A percentile compares a stretch with the other conserved stretches of the same genome.
Evolutionary conservation across 2,329 filamentous ascomycete species (phyloP).

Genomic region (Cercospora citrullina): DNA sequence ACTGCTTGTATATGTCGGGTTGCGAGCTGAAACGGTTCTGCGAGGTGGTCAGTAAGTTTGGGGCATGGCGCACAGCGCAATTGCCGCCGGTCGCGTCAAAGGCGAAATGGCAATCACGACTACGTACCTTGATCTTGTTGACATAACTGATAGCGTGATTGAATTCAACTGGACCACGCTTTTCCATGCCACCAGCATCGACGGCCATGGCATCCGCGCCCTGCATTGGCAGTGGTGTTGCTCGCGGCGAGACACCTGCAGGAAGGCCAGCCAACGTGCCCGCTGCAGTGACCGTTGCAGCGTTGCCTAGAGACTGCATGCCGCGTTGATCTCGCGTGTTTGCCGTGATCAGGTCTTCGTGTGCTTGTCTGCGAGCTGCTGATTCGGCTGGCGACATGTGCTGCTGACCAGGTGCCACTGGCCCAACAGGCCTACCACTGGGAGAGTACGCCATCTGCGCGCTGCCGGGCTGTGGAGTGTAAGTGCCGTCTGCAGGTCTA

Average conservation of each 20-base stretch:
- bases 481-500: conserved; percentile 40
- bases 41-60: not conserved
- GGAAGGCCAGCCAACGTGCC: conserved; percentile 52
- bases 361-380: conserved; percentile 34
- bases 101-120: conserved; percentile 1
- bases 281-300: conserved; percentile 55
- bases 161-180: conserved; percentile 93
- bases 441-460: conserved; percentile 47
- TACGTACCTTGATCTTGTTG: conserved; percentile 94
- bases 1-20: conserved; percentile 98
- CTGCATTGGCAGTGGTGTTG: conserved; percentile 55
- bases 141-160: conserved; percentile 99
- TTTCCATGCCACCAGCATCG: conserved; percentile 63
- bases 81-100: not conserved
- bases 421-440: conserved; percentile 46
- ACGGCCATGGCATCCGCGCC: conserved; percentile 54
- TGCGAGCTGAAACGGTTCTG: conserved; percentile 96
- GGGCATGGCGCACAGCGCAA: not conserved
- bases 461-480: conserved; percentile 43
- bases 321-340: conserved; percentile 67
- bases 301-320: conserved; percentile 66
- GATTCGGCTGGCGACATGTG: conserved; percentile 35
- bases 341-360: conserved; percentile 36
- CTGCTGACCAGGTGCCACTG: conserved; percentile 39
- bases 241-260: conserved; percentile 53